Evolutionary conservation across 208 protist species (phyloP).

Genomic region (Leishmania guyanensis): DNA sequence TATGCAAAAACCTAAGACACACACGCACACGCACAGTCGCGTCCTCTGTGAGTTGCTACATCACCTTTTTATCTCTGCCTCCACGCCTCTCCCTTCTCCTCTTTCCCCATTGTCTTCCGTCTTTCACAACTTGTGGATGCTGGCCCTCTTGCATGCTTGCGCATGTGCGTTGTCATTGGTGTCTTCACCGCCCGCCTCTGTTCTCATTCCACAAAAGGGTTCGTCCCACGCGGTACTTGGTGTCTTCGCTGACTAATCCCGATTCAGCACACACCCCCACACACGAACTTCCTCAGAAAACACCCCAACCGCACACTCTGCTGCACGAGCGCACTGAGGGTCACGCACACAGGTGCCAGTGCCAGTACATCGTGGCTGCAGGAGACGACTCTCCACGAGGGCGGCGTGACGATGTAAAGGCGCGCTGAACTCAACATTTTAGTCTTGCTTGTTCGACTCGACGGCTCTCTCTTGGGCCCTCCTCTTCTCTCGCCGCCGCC

Average conservation of each 20-base stretch:
- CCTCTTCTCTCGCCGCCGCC: not conserved
- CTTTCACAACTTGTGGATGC: not conserved
- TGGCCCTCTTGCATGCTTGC: not conserved
- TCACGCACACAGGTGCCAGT: not conserved
- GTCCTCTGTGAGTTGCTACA: not conserved
- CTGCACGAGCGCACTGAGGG: not conserved
- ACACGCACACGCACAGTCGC: not conserved
- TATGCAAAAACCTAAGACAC: not conserved
- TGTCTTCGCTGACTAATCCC: not conserved
- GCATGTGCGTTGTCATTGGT: not conserved
- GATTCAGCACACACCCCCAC: not conserved
- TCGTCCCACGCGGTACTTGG: not conserved
- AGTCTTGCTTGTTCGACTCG: not conserved
- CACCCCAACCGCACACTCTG: not conserved
- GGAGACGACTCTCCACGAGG: not conserved
- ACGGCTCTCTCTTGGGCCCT: not conserved
- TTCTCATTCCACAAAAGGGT: not conserved
- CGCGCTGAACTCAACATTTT: not conserved
- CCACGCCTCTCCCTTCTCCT: no score
- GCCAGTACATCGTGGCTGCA: not conserved
- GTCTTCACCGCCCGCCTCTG: not conserved
- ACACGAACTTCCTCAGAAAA: not conserved
- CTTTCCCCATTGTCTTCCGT: not conserved
- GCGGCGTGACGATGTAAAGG: not conserved
- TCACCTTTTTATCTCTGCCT: not conserved